Evolutionary conservation across 2,329 filamentous ascomycete genomes (phyloP).

Genomic region (Scedosporium dehoogii): DNA sequence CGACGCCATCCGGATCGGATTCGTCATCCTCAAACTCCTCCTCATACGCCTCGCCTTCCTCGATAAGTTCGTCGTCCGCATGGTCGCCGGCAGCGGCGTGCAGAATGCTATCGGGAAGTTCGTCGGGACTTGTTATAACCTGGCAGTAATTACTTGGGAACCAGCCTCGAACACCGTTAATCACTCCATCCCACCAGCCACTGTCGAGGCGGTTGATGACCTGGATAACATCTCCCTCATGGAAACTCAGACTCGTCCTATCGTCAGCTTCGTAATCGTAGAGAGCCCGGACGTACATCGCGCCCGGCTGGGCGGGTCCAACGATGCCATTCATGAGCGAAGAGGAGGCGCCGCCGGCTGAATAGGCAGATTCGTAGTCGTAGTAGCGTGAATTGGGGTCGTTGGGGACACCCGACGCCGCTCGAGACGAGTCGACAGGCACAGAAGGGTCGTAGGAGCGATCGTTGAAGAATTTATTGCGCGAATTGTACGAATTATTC

Average conservation of each 20-base stretch:
- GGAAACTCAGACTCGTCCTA: constrained; percentile 91
- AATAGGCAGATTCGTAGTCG: constrained; percentile 14
- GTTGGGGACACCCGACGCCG: constrained; percentile 10
- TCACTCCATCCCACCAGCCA: constrained; percentile 99
- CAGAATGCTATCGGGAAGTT: constrained; percentile 53
- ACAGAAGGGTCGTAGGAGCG: constrained; percentile 13
- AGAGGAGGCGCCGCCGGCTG: constrained; percentile 15
- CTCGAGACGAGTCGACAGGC: constrained; percentile 7
- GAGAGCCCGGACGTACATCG: constrained; percentile 86
- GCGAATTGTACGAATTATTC: constrained; percentile 24
- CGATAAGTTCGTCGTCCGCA: constrained; percentile 51
- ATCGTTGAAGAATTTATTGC: constrained; percentile 17
- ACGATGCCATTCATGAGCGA: constrained; percentile 50
- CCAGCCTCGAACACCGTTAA: constrained; percentile 94
- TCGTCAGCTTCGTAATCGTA: constrained; percentile 99
- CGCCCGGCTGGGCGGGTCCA: constrained; percentile 49
- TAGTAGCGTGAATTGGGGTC: constrained; percentile 12
- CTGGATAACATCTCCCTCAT: constrained; percentile 93
- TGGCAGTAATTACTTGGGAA: constrained; percentile 99
- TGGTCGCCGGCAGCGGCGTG: constrained; percentile 6
- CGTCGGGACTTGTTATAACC: constrained; percentile 67
- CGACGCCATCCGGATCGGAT: constrained; percentile 49
- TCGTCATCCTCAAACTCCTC: constrained; percentile 59
- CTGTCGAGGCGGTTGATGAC: constrained; percentile 97
- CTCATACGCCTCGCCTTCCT: constrained; percentile 56